Base-by-base conservation (phyloP, 2,329 filamentous ascomycete species). In the Sporothrix variecibatus region DNA sequence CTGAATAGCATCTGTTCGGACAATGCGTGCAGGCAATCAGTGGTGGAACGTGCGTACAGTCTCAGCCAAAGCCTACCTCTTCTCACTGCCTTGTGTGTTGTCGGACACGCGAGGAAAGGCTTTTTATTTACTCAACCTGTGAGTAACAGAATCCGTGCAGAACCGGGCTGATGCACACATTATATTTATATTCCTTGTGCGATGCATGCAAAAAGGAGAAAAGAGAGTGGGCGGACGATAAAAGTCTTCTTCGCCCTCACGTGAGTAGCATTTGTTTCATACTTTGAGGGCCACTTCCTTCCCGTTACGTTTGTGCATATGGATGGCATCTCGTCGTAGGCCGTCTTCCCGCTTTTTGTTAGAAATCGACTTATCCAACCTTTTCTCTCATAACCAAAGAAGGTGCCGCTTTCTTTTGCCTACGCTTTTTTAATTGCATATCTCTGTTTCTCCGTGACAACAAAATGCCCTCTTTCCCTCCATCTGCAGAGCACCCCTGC, bases 11-110 rank as follows among this genome's bases (percentile, higher is more conserved):
- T 3, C 38, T 23, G 40, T 26, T 38, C 40, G 62, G 34, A 28
- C 38, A 26, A 9, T 3, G 15, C 3, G n/a, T n/a, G 43, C 62
- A 46, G 17, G 4, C 0, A 34, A 46, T 65, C 38, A 8, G 62
- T 26, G 62, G 62, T 65, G 62, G n/a, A 65, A 65, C 62, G 11
- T 43, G 38, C n/a, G 38, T n/a, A 65, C 62, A 43, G 12, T 65
- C n/a, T 43, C 38, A 40, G 7, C 60, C 58, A n/a, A n/a, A 38
- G 58, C 60, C 8, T 6, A 8, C 20, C 56, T 17, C n/a, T 64
- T 23, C 62, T 65, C 62, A 43, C 62, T 46, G n/a, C 11, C 12
- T 65, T 28, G n/a, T 26, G 11, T 17, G 58, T 8, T 34, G 34
- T 34, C 2, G 34, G 34, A 8, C 34, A 34, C 34, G 34, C 31